phyloP scores from a whole-genome alignment of 495 filamentous ascomycete species.

The Hyphodiscus hymeniophilus region DNA sequence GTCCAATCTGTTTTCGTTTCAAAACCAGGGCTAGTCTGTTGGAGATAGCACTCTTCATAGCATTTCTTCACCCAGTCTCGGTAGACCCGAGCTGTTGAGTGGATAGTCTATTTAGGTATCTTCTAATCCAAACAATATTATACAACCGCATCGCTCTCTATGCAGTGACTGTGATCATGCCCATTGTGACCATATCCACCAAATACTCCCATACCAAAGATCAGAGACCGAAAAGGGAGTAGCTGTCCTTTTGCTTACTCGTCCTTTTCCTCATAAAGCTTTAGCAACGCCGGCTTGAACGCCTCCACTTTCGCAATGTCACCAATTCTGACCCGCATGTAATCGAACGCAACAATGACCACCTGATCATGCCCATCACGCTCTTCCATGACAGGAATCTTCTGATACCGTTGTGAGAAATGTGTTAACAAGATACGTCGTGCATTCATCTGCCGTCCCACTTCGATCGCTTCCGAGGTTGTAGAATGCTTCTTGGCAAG shows the following conservation, averaged over 20 bases:
- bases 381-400: constrained; percentile 51
- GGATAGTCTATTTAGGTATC: constrained; percentile 1
- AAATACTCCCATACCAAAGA: too few relatives aligned
- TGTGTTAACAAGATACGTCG: constrained; percentile 76
- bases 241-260: constrained; percentile 10
- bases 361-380: constrained; percentile 35
- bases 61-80: too few relatives aligned
- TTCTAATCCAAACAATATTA: constrained; percentile 1
- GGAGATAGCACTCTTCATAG: too few relatives aligned
- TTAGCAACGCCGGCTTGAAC: constrained; percentile 63
- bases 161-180: constrained; percentile 1
- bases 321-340: constrained; percentile 73
- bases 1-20: too few relatives aligned
- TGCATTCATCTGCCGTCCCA: constrained; percentile 72
- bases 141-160: background rate
- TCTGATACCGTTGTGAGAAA: constrained; percentile 94
- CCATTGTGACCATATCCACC: background rate
- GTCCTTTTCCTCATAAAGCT: constrained; percentile 47
- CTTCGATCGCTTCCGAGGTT: constrained; percentile 68
- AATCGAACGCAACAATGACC: constrained; percentile 77
- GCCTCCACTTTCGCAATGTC: constrained; percentile 71
- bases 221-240: too few relatives aligned
- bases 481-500: constrained; percentile 86
- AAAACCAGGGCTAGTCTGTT: too few relatives aligned
- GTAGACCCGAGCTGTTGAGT: too few relatives aligned